phyloP scores from a whole-genome alignment of 2,329 filamentous ascomycete genomes.

The Penicillium decumbens region DNA sequence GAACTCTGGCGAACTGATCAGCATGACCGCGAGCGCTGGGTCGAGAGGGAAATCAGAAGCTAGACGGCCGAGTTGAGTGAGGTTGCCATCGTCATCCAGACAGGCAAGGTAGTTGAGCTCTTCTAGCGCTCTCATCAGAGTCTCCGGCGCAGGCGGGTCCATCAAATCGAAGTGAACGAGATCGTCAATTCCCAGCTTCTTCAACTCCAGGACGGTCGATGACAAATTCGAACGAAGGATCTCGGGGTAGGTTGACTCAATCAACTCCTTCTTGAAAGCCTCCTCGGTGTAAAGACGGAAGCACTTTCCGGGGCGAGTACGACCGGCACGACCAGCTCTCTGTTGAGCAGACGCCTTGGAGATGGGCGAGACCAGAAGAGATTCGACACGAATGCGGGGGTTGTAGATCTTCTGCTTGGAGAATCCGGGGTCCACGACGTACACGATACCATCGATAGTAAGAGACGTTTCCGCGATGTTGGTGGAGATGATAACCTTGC shows the following conservation, averaged over 20 bases:
- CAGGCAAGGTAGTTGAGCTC: slow-evolving; percentile 97
- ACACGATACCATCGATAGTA: slow-evolving; percentile 98
- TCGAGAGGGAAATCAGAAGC: slow-evolving; percentile 96
- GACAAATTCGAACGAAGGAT: slow-evolving; percentile 91
- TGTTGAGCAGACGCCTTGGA: slow-evolving; percentile 97
- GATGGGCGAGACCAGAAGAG: slow-evolving; percentile 92
- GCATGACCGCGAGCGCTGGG: slow-evolving; percentile 90
- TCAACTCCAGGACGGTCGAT: slow-evolving; percentile 91
- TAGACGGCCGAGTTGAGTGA: slow-evolving; percentile 77
- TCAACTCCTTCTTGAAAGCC: slow-evolving; percentile 96
- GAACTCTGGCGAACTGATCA: slow-evolving; percentile 95
- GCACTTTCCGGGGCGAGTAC: slow-evolving; percentile 96
- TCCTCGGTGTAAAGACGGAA: slow-evolving; percentile 93
- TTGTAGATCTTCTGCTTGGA: slow-evolving; percentile 99
- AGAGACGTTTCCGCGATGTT: slow-evolving; percentile 98
- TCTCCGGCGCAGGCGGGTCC: slow-evolving; percentile 96
- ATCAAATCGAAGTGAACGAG: slow-evolving; percentile 98
- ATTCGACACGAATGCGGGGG: slow-evolving; percentile 91
- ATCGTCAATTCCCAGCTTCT: slow-evolving; percentile 94
- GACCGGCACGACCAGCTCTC: slow-evolving; percentile 96
- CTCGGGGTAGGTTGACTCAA: slow-evolving; percentile 94
- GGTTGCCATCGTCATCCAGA: slow-evolving; percentile 90
- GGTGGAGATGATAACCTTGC: slow-evolving; percentile 90
- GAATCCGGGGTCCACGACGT: slow-evolving; percentile 98
- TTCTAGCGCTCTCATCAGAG: slow-evolving; percentile 94